These are phyloP conservation scores for Asterochloris erici DNA, from an alignment of 139 green algal genomes.

Conservation along the genomic window DNA sequence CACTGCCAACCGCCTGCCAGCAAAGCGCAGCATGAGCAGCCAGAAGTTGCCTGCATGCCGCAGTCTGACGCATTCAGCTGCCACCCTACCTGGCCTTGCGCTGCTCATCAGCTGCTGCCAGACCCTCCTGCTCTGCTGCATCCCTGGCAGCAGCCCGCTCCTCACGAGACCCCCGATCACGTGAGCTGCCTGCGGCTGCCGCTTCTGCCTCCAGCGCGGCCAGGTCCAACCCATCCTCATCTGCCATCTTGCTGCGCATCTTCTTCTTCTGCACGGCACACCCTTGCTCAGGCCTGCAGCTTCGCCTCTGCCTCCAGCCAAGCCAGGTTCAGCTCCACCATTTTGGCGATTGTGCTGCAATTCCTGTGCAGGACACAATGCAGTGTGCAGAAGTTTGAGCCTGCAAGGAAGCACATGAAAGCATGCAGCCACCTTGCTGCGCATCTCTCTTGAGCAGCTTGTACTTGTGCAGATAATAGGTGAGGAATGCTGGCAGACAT, in stretches of 20 bases:
- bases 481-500: no score
- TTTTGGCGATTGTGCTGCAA: no score
- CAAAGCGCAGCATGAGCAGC: neutral
- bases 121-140: constrained; percentile 7
- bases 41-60: neutral
- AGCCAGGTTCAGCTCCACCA: no score
- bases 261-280: constrained; percentile 46
- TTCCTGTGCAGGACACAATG: no score
- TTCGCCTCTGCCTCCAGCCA: no score
- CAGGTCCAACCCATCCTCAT: constrained; percentile 42
- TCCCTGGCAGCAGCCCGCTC: constrained; percentile 25
- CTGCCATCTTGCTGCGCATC: constrained; percentile 63
- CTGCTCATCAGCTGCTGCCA: constrained; percentile 34
- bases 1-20: neutral
- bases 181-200: constrained; percentile 19
- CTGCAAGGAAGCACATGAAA: no score
- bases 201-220: constrained; percentile 51
- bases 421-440: no score
- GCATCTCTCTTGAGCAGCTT: no score
- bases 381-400: no score
- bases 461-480: no score
- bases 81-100: constrained; percentile 24
- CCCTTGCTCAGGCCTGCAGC: no score
- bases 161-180: constrained; percentile 47
- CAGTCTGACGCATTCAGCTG: neutral